A percentile compares a stretch with the other conserved stretches of the same genome.
These are phyloP conservation scores for Ambrosia hybrid DNA, from an alignment of 140 eudicot species.

Conservation along the genomic window DNA sequence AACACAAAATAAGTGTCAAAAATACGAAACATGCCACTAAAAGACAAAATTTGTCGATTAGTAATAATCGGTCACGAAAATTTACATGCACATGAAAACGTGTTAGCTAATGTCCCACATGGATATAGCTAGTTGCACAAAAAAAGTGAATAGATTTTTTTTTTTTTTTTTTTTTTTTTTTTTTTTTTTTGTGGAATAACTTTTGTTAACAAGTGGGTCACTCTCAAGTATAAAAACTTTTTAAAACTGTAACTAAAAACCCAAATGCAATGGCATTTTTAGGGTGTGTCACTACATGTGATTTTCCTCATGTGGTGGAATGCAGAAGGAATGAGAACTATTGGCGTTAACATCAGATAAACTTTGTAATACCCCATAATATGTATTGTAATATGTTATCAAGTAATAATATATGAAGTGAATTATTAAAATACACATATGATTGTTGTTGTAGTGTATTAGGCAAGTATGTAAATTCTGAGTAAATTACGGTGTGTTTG, in stretches of 20 bases:
- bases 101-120: too few relatives aligned
- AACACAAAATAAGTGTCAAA: neutral
- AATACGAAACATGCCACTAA: too few relatives aligned
- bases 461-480: neutral
- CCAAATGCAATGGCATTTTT: neutral
- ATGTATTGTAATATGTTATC: neutral
- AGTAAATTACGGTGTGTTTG: neutral
- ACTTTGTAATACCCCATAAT: conserved; percentile 4
- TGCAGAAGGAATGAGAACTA: neutral
- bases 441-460: neutral
- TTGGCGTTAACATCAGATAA: neutral
- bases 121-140: too few relatives aligned
- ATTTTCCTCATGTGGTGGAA: neutral
- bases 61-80: neutral
- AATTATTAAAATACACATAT: too few relatives aligned
- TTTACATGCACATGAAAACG: neutral
- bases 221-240: neutral
- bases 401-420: neutral
- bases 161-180: too few relatives aligned
- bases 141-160: too few relatives aligned
- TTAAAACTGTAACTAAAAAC: neutral
- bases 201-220: too few relatives aligned
- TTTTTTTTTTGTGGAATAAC: too few relatives aligned
- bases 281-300: neutral
- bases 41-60: neutral